Evolutionary conservation across 495 filamentous ascomycete genomes (phyloP).

Genomic region (Tuber umbilicatum): DNA sequence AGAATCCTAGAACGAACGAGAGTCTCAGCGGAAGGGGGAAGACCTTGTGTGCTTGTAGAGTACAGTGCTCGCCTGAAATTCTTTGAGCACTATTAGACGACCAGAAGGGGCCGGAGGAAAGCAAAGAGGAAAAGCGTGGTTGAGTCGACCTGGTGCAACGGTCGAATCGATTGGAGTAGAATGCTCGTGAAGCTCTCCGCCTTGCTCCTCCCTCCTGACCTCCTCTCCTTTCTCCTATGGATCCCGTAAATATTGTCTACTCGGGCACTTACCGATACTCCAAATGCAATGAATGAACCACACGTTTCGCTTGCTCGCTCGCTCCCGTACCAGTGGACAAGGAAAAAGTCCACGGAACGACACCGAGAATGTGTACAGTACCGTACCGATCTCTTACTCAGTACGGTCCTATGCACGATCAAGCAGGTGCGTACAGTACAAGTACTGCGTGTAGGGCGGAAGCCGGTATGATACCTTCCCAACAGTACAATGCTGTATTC

Average conservation of each 20-base stretch:
- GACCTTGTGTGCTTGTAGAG: not conserved
- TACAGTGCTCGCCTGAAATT: not conserved
- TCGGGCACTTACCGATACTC: not conserved
- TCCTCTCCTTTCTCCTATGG: not conserved
- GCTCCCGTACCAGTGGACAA: not conserved
- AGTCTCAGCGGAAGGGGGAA: not conserved
- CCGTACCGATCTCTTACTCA: not conserved
- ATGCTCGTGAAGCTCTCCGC: not conserved
- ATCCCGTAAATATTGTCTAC: not conserved
- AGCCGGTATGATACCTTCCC: not conserved
- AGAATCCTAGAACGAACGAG: not conserved
- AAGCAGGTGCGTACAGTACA: not conserved
- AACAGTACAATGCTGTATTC: not conserved
- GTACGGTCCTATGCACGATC: slow-evolving; percentile 2
- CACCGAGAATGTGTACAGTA: not conserved
- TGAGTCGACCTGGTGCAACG: not conserved
- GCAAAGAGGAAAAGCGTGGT: not conserved
- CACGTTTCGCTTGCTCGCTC: not conserved
- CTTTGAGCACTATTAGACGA: not conserved
- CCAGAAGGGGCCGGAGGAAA: not conserved
- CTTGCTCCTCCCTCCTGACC: not conserved
- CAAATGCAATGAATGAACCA: not conserved
- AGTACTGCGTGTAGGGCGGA: not conserved
- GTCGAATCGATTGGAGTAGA: not conserved
- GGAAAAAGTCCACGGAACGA: not conserved